Evolutionary conservation across 2,329 filamentous ascomycete species (phyloP).

Genomic region (Fusarium incarnatum): DNA sequence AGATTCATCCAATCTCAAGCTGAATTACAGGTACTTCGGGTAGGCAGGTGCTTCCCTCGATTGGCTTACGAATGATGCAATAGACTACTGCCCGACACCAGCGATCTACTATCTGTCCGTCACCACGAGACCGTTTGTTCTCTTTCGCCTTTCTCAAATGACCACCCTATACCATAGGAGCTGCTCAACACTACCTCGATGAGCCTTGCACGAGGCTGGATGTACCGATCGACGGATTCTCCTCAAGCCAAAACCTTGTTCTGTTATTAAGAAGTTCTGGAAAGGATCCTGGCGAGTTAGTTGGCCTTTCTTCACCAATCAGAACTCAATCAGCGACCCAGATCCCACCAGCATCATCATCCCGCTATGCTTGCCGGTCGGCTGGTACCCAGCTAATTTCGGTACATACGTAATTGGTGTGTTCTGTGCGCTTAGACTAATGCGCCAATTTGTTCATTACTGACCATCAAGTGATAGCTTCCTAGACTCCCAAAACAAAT

Average conservation of each 20-base stretch:
- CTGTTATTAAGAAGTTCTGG: constrained; percentile 42
- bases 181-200: constrained; percentile 6
- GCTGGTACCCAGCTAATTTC: constrained; percentile 38
- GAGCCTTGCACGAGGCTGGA: constrained; percentile 30
- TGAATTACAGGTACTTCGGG: background rate
- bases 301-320: constrained; percentile 32
- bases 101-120: background rate
- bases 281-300: constrained; percentile 39
- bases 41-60: background rate
- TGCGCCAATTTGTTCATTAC: constrained; percentile 21
- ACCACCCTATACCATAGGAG: background rate
- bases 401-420: constrained; percentile 33
- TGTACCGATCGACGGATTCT: constrained; percentile 45
- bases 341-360: constrained; percentile 34
- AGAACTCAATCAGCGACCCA: background rate
- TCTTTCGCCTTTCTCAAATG: background rate
- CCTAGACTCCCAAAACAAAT: constrained; percentile 19
- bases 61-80: background rate
- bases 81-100: background rate
- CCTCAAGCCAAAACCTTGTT: constrained; percentile 44
- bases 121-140: background rate
- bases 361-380: constrained; percentile 37
- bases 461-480: constrained; percentile 7
- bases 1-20: background rate
- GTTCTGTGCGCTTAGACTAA: constrained; percentile 28